Evolutionary conservation across 176 grass and related monocot species (phyloP).

Genomic region (Triticum timopheevii): DNA sequence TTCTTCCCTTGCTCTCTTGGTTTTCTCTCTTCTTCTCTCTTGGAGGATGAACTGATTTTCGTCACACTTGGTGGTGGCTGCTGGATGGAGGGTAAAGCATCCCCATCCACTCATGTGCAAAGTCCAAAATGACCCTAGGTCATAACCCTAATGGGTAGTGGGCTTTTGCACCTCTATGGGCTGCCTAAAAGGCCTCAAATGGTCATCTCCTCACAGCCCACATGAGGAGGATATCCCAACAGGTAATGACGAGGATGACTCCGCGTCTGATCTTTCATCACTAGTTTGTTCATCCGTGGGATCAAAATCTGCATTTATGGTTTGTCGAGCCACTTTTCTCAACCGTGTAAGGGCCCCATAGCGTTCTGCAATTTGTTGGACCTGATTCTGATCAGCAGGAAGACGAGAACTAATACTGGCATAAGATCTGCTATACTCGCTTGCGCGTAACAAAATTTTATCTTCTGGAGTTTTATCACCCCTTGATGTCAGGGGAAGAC

Average conservation of each 20-base stretch:
- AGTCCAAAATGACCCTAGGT: too few species aligned
- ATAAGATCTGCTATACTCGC: neutral
- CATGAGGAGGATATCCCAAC: too few species aligned
- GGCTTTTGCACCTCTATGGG: too few species aligned
- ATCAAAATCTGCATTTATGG: neutral
- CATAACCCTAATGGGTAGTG: too few species aligned
- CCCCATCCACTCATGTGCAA: too few species aligned
- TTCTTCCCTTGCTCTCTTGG: too few species aligned
- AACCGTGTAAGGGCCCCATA: neutral
- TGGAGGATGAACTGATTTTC: too few species aligned
- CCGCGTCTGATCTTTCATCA: neutral
- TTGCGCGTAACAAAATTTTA: neutral
- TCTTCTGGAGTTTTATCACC: neutral
- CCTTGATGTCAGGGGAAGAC: neutral
- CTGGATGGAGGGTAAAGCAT: too few species aligned
- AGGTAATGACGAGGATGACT: neutral
- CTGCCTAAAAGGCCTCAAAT: too few species aligned
- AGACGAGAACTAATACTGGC: neutral
- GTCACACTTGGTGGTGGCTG: too few species aligned
- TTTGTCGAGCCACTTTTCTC: neutral
- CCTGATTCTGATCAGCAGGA: neutral
- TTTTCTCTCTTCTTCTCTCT: too few species aligned
- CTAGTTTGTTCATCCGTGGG: neutral
- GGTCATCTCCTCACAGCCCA: too few species aligned
- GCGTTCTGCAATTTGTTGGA: neutral